phyloP scores from a whole-genome alignment of 768 basidiomycete species.

The Lentinula sp. region DNA sequence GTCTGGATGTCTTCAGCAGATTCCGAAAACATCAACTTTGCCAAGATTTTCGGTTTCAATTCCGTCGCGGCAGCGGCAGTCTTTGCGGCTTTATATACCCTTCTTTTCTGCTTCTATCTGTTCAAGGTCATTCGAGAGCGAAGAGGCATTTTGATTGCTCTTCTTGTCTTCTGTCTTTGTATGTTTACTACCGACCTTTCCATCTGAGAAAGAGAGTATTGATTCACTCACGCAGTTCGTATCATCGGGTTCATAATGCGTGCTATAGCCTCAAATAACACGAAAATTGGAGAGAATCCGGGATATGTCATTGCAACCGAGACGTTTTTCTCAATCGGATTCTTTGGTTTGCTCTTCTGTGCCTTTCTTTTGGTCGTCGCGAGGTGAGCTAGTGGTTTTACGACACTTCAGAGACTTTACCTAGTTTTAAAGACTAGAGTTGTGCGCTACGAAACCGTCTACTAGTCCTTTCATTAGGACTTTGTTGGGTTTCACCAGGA shows the following conservation, averaged over 20 bases:
- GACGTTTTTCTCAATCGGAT: conserved; percentile 34
- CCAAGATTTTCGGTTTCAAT: conserved; percentile 10
- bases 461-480: conserved; percentile 6
- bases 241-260: conserved; percentile 33
- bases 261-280: conserved; percentile 24
- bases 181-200: not conserved
- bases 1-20: not conserved
- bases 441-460: conserved; percentile 7
- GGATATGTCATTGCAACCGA: conserved; percentile 29
- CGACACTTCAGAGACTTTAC: conserved; percentile 9
- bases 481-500: conserved; percentile 17
- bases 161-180: conserved; percentile 21
- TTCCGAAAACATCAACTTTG: conserved; percentile 8
- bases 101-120: conserved; percentile 15
- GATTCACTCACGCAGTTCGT: conserved; percentile 26
- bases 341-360: conserved; percentile 35
- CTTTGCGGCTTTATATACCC: conserved; percentile 20
- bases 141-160: conserved; percentile 18
- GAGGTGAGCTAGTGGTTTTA: conserved; percentile 20
- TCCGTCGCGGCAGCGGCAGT: conserved; percentile 17
- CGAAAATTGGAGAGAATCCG: conserved; percentile 23
- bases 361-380: conserved; percentile 35
- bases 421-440: not conserved
- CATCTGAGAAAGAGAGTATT: not conserved
- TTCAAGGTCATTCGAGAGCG: conserved; percentile 13